Base-by-base conservation (phyloP, 1,284 basidiomycete genomes). In the Pisolithus thermaeus region DNA sequence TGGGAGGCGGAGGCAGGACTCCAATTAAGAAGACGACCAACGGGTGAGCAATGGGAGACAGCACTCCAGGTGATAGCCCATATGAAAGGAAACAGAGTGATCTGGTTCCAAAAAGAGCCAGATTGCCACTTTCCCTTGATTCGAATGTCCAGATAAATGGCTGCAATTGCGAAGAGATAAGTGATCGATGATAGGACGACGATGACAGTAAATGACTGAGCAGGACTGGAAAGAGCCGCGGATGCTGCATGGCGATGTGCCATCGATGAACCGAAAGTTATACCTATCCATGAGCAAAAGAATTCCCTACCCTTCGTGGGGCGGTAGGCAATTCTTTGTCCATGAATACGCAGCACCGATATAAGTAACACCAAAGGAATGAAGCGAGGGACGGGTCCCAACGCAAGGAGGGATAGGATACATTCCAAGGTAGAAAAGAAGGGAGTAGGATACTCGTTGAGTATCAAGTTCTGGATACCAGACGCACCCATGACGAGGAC, bases 11-110 rank as follows among this genome's bases (percentile, higher is more conserved):
- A 62, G 20, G 79, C 70, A 4, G 85, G 80, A 45, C 75, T 81
- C 87, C 87, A 90, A 14, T 81, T 78, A 4, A 80, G 71, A 16
- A 91, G 73, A 53, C 83, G 76, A 12, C 89, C 89, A 11, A 88
- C 63, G 0, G 86, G 85, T 60, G 78, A 84, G 30, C 75, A 25
- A 53, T 69, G 73, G 1, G 83, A 74, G 1, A 79, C 56, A 4
- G 65, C 59, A 51, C 69, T 74, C 84, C 85, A 87, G 1, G 72
- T 60, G 0, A 76, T 75, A 3, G 81, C 73, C 88, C 87, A 90
- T 9, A 87, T 57, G 0, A 77, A 73, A 0, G 89, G 89, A 62
- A 90, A 88, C 27, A 84, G 56, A 0, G 77, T 71, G 16, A 79
- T 52, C 55, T 73, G 76, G 1, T 71, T 58, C 73, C 76, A 78